Conservation (phyloP, 148 eudicot genomes). For the Drosera capensis region DNA sequence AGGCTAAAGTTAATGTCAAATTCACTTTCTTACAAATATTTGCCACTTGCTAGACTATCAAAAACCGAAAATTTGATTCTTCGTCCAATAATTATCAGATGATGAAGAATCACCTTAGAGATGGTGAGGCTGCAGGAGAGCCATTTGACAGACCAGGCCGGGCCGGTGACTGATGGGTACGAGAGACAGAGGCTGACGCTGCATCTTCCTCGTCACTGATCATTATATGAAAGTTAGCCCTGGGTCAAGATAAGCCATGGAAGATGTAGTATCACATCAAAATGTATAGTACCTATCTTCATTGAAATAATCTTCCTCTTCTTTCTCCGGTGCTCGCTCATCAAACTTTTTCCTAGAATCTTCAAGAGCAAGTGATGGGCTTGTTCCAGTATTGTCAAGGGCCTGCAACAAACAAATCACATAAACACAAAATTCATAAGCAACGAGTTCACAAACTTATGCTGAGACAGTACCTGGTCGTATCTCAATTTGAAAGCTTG, state of each 20-base stretch:
- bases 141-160: slow-evolving; percentile 47
- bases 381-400: slow-evolving; percentile 44
- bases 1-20: no score
- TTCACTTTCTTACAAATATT: no score
- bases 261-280: background rate
- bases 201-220: slow-evolving; percentile 94
- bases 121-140: slow-evolving; percentile 23
- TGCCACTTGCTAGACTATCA: no score
- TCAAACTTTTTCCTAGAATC: slow-evolving; percentile 71
- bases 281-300: slow-evolving; percentile 63
- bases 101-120: slow-evolving; percentile 79
- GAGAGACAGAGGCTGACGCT: slow-evolving; percentile 45
- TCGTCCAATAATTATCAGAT: background rate
- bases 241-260: background rate
- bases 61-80: background rate
- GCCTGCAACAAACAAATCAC: slow-evolving; percentile 27
- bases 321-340: slow-evolving; percentile 90
- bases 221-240: slow-evolving; percentile 6
- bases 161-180: slow-evolving; percentile 20
- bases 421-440: background rate
- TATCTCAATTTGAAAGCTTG: slow-evolving; percentile 61
- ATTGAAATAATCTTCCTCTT: slow-evolving; percentile 94
- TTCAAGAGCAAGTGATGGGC: slow-evolving; percentile 17
- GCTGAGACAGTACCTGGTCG: slow-evolving; percentile 72
- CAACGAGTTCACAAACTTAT: background rate